These are phyloP conservation scores for Porodaedalea pini DNA, from an alignment of 1,284 basidiomycete species.

Conservation along the genomic window DNA sequence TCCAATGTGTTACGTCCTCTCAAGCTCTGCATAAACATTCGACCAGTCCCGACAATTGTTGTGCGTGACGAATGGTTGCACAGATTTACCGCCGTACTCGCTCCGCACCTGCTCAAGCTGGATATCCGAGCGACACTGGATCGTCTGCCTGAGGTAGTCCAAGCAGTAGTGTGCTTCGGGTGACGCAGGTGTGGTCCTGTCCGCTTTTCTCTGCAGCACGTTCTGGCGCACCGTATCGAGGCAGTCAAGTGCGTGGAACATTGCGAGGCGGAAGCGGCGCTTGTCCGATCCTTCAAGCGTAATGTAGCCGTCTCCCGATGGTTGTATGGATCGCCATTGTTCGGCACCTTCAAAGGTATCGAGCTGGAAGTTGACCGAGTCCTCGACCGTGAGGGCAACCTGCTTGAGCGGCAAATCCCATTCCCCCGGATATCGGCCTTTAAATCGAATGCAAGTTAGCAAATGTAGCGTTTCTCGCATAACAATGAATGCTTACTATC, in stretches of 20 bases:
- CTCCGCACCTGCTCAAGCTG: constrained; percentile 15
- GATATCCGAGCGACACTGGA: constrained; percentile 7
- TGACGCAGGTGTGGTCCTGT: neutral
- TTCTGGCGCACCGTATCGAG: constrained; percentile 1
- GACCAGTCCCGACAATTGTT: constrained; percentile 14
- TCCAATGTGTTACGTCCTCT: neutral
- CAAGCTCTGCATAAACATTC: constrained; percentile 16
- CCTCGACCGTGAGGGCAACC: constrained; percentile 19
- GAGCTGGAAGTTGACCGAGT: constrained; percentile 20
- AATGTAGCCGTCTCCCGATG: constrained; percentile 16
- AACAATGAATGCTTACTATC: neutral
- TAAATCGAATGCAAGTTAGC: neutral
- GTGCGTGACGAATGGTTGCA: constrained; percentile 12
- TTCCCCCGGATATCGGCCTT: neutral
- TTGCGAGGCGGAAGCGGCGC: constrained; percentile 8
- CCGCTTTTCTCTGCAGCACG: neutral
- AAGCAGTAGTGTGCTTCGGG: constrained; percentile 9
- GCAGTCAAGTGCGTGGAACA: constrained; percentile 18
- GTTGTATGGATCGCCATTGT: constrained; percentile 17
- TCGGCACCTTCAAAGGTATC: constrained; percentile 17
- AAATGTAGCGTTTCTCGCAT: too few relatives aligned
- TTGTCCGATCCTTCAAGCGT: constrained; percentile 7
- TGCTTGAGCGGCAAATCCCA: constrained; percentile 11
- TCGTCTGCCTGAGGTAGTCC: constrained; percentile 11
- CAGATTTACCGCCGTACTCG: constrained; percentile 13